Percentiles rank a stretch among this genome's conserved stretches.
phyloP scores from a whole-genome alignment of 73 alveolate genomes.

The Stentor coeruleus region DNA sequence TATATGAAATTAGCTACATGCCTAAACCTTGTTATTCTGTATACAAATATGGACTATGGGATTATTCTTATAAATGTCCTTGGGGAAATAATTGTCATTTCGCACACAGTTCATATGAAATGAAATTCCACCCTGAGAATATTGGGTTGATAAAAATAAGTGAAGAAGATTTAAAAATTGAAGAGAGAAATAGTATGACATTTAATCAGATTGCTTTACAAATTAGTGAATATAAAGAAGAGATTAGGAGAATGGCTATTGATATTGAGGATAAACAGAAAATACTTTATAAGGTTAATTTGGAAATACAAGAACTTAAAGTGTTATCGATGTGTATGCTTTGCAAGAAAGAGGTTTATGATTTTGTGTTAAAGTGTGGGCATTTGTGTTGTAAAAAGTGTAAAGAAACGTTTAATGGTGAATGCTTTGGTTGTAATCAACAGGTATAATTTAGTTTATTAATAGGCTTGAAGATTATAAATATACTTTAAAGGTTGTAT shows the following conservation, averaged over 20 bases:
- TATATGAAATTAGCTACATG: not conserved
- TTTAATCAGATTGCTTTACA: not conserved
- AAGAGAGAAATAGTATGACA: not conserved
- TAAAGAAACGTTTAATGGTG: not conserved
- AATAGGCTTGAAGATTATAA: too few species aligned
- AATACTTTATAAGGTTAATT: not conserved
- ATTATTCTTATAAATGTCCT: not conserved
- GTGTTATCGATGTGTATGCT: not conserved
- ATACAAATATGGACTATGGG: not conserved
- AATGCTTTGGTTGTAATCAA: not conserved
- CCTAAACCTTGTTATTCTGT: not conserved
- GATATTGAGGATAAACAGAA: not conserved
- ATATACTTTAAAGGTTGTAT: too few species aligned
- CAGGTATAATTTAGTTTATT: not conserved
- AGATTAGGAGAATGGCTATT: not conserved
- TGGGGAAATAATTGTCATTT: not conserved
- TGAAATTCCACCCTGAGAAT: not conserved
- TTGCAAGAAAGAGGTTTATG: not conserved
- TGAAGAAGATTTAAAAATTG: not conserved
- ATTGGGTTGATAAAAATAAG: too few species aligned
- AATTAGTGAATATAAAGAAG: not conserved
- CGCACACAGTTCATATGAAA: not conserved
- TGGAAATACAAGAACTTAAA: not conserved
- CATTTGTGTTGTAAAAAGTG: not conserved
- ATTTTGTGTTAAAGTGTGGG: not conserved